These are phyloP conservation scores for Simplicillium sp. DNA, from an alignment of 2,329 filamentous ascomycete genomes.

Conservation along the genomic window DNA sequence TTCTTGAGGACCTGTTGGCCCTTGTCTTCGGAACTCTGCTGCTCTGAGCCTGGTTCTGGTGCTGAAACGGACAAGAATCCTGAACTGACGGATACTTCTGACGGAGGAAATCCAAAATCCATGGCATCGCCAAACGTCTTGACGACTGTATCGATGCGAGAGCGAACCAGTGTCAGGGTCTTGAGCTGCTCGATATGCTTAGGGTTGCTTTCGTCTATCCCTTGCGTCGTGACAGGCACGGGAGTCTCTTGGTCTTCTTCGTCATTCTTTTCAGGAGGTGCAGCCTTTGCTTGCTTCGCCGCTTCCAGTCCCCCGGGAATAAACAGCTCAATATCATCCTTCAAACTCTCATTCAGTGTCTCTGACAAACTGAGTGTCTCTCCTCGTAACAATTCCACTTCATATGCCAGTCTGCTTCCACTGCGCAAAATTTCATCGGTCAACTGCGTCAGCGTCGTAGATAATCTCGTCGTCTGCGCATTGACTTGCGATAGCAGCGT, in stretches of 20 bases:
- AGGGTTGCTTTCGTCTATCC: constrained; percentile 35
- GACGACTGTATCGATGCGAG: constrained; percentile 81
- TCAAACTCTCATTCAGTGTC: constrained; percentile 61
- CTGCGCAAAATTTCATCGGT: constrained; percentile 93
- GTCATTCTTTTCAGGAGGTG: constrained; percentile 13
- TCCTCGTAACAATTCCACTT: constrained; percentile 87
- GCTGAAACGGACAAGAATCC: constrained; percentile 86
- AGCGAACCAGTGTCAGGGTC: constrained; percentile 71
- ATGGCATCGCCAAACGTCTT: constrained; percentile 90
- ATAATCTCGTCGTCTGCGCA: constrained; percentile 76
- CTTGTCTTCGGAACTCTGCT: constrained; percentile 71
- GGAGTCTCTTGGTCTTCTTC: constrained; percentile 2
- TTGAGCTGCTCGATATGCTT: constrained; percentile 69
- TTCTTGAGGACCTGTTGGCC: constrained; percentile 70
- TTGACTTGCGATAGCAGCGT: constrained; percentile 79
- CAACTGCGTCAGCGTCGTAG: constrained; percentile 72
- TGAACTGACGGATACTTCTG: constrained; percentile 72
- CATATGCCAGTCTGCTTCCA: constrained; percentile 80
- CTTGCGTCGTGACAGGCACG: constrained; percentile 7
- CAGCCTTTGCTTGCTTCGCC: constrained; percentile 10
- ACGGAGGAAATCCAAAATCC: constrained; percentile 88
- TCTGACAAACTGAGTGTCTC: constrained; percentile 78
- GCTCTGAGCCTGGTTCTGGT: constrained; percentile 57
- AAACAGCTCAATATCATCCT: constrained; percentile 64
- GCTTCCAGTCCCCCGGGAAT: constrained; percentile 41